A percentile compares a stretch with the other conserved stretches of the same genome.
Evolutionary conservation across 306 rosid genomes (phyloP).

Genomic region (Coriaria nepalensis): DNA sequence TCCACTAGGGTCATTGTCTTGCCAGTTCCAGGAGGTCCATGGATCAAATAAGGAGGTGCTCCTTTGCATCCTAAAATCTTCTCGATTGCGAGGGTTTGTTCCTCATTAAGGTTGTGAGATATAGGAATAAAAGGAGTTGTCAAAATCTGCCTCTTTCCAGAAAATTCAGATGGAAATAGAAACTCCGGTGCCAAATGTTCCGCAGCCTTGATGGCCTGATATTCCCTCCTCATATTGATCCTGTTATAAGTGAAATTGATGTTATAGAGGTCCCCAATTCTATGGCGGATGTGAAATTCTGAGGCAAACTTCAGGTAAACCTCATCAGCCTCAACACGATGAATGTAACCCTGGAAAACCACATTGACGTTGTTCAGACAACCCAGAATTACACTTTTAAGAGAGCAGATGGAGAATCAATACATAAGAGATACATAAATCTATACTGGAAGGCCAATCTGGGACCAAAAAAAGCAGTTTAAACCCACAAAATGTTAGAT

Average conservation of each 20-base stretch:
- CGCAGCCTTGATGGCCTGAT: constrained; percentile 59
- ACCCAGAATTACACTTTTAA: neutral
- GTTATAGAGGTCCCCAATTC: constrained; percentile 36
- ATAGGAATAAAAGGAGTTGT: constrained; percentile 35
- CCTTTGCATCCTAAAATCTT: constrained; percentile 80
- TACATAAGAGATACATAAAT: too few species aligned
- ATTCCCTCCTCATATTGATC: constrained; percentile 60
- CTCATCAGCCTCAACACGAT: constrained; percentile 81
- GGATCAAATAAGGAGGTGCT: constrained; percentile 68
- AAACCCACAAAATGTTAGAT: too few species aligned
- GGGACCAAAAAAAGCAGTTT: too few species aligned
- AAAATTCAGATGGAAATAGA: constrained; percentile 44
- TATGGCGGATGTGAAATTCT: constrained; percentile 37
- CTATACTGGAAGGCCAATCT: too few species aligned
- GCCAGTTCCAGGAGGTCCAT: constrained; percentile 96
- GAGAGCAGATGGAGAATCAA: too few species aligned
- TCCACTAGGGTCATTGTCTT: constrained; percentile 68
- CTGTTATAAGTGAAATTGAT: constrained; percentile 64
- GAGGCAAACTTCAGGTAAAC: constrained; percentile 45
- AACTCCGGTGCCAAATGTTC: constrained; percentile 29
- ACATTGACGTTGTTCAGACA: constrained; percentile 4
- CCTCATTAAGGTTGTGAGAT: constrained; percentile 46
- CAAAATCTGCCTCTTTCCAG: constrained; percentile 33
- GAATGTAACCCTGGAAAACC: constrained; percentile 48
- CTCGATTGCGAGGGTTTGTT: constrained; percentile 44